Evolutionary conservation across 306 rosid genomes (phyloP).

Genomic region (Luffa acutangula): DNA sequence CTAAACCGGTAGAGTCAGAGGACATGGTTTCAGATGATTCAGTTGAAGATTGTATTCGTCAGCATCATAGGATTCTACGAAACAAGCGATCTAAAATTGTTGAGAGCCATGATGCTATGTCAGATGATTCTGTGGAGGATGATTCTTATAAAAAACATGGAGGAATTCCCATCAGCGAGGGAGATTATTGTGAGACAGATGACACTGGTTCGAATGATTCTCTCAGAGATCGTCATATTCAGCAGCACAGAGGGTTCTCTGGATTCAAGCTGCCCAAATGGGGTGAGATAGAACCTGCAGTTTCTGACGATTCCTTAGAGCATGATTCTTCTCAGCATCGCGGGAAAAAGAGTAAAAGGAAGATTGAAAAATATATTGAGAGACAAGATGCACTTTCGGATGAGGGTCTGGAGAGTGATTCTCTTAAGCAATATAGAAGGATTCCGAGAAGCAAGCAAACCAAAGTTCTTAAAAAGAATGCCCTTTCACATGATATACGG

Average conservation of each 20-base stretch:
- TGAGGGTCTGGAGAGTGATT: constrained; percentile 20
- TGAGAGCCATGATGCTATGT: constrained; percentile 20
- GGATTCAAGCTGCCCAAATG: constrained; percentile 24
- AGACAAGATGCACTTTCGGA: constrained; percentile 20
- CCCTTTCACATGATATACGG: constrained; percentile 9
- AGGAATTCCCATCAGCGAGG: constrained; percentile 12
- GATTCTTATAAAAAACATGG: constrained; percentile 12
- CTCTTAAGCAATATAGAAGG: constrained; percentile 15
- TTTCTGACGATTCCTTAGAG: constrained; percentile 30
- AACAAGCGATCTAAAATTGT: constrained; percentile 19
- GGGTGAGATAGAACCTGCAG: constrained; percentile 16
- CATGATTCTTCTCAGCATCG: not conserved
- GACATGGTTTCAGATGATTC: constrained; percentile 27
- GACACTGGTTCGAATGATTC: constrained; percentile 28
- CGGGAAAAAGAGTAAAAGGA: not conserved
- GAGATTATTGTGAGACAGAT: constrained; percentile 9
- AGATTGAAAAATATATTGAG: not conserved
- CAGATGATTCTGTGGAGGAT: constrained; percentile 32
- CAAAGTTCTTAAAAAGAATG: constrained; percentile 13
- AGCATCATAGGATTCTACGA: constrained; percentile 17
- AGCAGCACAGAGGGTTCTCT: constrained; percentile 14
- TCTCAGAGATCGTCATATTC: constrained; percentile 13
- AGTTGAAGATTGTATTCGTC: constrained; percentile 18
- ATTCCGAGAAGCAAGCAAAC: constrained; percentile 17
- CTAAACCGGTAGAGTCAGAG: constrained; percentile 25